Percentiles rank a stretch among this genome's conserved stretches.
Conservation (phyloP, 2,329 filamentous ascomycete genomes). For the Apiospora kogelbergensis region DNA sequence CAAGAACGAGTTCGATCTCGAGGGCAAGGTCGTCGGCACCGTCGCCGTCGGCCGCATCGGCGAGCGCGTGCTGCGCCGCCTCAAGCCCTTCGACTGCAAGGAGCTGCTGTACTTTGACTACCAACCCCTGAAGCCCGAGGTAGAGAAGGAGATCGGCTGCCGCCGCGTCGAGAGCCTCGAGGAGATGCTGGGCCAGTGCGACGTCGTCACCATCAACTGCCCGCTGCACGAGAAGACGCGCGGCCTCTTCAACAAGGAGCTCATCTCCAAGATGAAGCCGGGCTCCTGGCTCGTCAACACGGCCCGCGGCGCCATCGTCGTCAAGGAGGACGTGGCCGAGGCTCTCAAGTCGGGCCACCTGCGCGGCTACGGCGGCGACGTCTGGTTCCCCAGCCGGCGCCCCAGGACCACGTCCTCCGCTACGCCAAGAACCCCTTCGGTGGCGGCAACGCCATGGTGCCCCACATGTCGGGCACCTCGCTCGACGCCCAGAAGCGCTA, state of each 20-base stretch:
- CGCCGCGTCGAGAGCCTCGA: conserved; percentile 84
- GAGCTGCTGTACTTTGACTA: conserved; percentile 99
- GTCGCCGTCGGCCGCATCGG: conserved; percentile 97
- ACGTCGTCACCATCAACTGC: conserved; percentile 99
- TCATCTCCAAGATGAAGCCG: conserved; percentile 99
- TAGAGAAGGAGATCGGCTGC: conserved; percentile 94
- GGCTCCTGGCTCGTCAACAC: conserved; percentile 98
- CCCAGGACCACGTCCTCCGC: conserved; percentile 88
- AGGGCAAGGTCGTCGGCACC: conserved; percentile 96
- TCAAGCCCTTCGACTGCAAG: conserved; percentile 99
- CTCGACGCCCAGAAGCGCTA: conserved; percentile 96
- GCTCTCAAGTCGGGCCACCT: conserved; percentile 91
- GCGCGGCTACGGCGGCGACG: conserved; percentile 83
- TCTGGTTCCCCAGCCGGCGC: conserved; percentile 98
- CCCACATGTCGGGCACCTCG: conserved; percentile 99
- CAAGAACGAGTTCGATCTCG: conserved; percentile 98
- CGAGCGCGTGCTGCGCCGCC: conserved; percentile 92
- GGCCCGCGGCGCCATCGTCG: conserved; percentile 95
- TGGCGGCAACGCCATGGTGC: conserved; percentile 97
- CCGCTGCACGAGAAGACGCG: conserved; percentile 97
- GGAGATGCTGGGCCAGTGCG: conserved; percentile 92
- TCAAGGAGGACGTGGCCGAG: conserved; percentile 97
- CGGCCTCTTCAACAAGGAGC: conserved; percentile 97
- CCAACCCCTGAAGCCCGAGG: conserved; percentile 84
- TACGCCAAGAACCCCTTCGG: conserved; percentile 93